Evolutionary conservation across 2,329 filamentous ascomycete species (phyloP), one percentile per base, ranked within the genome.

Genomic region (Emmonsiellopsis sp.): DNA sequence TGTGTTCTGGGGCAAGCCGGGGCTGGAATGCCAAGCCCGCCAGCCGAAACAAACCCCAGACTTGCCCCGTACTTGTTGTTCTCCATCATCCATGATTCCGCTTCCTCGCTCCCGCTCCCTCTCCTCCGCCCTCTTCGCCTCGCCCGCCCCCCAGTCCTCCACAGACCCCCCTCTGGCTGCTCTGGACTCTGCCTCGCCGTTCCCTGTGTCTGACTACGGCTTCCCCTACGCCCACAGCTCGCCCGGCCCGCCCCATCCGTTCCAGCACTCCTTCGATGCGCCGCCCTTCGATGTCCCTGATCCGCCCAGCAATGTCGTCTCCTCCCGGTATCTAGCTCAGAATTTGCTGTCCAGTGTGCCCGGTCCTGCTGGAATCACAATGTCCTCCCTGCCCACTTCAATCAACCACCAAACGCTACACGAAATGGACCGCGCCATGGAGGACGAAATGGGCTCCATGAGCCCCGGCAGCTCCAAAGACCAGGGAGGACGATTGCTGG

Each of bases 391-490:
- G 32, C 36, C 46, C 36, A 31, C 31, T 7, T 13, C 17, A 17
- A 9, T 27, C 36, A 31, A 6, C 6, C 17, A 40, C 10, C 34
- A 49, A n/a, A 39, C 36, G 1, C 10, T 45, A 14, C 14, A 45
- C 31, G 42, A 46, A 7, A 8, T 45, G 8, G 42, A 32, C 32
- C 10, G 32, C 34, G 42, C 14, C 6, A 43, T 52, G 34, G 42
- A 52, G 17, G 50, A 46, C 10, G 50, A 46, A 37, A 17, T 27
- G 40, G 32, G 10, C 17, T 52, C 50, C 9, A 17, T n/a, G 34
- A 46, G 42, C 42, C 49, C 49, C 14, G 14, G 49, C 2, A 51
- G 49, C 42, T 45, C 40, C 13, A 50, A 32, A 42, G 48, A 42
- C 6, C 40, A 40, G 3, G 51, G 27, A 27, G 51, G 13, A 6